These are phyloP conservation scores for Fraxinus cuspidata DNA, from an alignment of 257 asterid genomes.

Conservation along the genomic window DNA sequence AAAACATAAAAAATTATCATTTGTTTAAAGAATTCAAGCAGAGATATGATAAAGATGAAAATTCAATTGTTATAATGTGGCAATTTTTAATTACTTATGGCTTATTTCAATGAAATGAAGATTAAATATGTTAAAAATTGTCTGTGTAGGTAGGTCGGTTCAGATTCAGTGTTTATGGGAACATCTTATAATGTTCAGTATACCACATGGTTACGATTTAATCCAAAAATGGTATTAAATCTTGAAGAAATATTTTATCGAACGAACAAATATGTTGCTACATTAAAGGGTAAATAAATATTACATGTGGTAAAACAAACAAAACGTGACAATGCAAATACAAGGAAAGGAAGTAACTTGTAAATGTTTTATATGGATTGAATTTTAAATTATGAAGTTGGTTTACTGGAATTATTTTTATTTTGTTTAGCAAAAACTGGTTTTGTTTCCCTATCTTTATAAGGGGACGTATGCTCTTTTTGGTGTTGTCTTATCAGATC, in stretches of 20 bases:
- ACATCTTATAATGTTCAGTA: background rate
- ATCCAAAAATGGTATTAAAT: background rate
- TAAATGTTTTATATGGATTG: background rate
- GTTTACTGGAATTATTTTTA: background rate
- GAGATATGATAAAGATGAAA: background rate
- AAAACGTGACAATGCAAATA: background rate
- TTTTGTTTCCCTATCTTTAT: too few species aligned
- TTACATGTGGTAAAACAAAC: background rate
- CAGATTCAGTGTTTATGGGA: background rate
- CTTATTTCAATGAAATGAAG: background rate
- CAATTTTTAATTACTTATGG: background rate
- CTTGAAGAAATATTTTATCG: background rate
- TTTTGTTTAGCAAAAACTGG: background rate
- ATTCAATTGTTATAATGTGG: background rate
- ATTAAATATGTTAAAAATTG: background rate
- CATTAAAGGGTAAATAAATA: background rate
- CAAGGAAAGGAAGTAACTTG: background rate
- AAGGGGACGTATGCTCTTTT: too few species aligned
- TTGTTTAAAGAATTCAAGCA: background rate
- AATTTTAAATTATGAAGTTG: background rate
- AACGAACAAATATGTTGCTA: constrained; percentile 1
- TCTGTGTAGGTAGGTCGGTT: background rate
- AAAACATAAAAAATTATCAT: background rate
- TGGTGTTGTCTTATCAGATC: too few species aligned
- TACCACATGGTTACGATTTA: background rate